A percentile compares a stretch with the other conserved stretches of the same genome.
phyloP scores from a whole-genome alignment of 805 yeast species.

The Kodamaea leandrae region DNA sequence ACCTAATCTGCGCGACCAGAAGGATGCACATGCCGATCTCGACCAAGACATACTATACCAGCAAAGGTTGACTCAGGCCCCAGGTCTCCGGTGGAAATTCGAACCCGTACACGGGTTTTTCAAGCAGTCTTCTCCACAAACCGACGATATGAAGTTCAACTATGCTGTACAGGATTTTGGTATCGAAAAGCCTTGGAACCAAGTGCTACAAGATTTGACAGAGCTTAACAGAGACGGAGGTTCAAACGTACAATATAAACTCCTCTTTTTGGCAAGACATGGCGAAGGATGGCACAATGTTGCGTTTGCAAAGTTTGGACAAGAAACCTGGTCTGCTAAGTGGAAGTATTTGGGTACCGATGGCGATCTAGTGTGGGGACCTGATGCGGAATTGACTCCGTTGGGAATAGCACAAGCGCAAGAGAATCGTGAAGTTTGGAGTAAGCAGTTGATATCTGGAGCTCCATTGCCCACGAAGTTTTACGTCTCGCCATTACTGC shows the following conservation, averaged over 20 bases:
- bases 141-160: constrained; percentile 23
- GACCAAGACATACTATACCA: constrained; percentile 21
- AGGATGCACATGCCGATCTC: constrained; percentile 31
- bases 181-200: constrained; percentile 18
- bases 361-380: constrained; percentile 25
- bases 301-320: constrained; percentile 21
- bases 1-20: constrained; percentile 29
- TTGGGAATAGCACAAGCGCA: constrained; percentile 24
- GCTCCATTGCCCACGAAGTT: constrained; percentile 25
- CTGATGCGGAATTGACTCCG: constrained; percentile 26
- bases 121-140: constrained; percentile 18
- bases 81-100: constrained; percentile 19
- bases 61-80: constrained; percentile 10
- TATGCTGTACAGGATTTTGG: constrained; percentile 22
- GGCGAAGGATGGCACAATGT: constrained; percentile 29
- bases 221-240: constrained; percentile 15
- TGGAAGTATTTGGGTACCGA: constrained; percentile 25
- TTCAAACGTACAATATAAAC: constrained; percentile 18
- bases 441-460: constrained; percentile 15
- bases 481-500: constrained; percentile 26
- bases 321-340: constrained; percentile 21
- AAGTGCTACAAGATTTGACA: constrained; percentile 14
- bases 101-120: constrained; percentile 26
- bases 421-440: constrained; percentile 23
- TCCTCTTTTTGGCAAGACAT: constrained; percentile 25